These are phyloP conservation scores for Diplotaxis tenuifolia DNA, from an alignment of 345 rosid species.

Conservation along the genomic window DNA sequence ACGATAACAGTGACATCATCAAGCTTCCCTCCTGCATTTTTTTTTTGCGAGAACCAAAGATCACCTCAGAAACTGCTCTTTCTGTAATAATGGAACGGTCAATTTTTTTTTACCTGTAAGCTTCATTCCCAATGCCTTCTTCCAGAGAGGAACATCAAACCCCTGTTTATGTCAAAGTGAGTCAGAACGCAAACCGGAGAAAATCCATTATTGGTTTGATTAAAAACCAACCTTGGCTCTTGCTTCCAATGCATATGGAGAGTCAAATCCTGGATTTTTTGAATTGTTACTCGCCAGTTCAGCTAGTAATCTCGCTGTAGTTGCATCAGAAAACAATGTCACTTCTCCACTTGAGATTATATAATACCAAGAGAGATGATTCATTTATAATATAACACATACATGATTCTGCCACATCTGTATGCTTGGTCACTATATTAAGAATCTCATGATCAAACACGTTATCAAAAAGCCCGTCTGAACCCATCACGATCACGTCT, in stretches of 20 bases:
- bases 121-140: constrained; percentile 73
- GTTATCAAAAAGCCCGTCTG: constrained; percentile 44
- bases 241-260: constrained; percentile 59
- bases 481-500: background rate
- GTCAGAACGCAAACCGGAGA: background rate
- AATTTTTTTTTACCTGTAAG: constrained; percentile 53
- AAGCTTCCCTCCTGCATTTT: constrained; percentile 76
- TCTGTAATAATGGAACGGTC: background rate
- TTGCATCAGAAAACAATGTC: constrained; percentile 17
- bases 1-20: constrained; percentile 83
- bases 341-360: background rate
- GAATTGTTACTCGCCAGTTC: constrained; percentile 52
- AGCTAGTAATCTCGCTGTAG: constrained; percentile 79
- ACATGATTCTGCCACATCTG: constrained; percentile 54
- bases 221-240: constrained; percentile 30
- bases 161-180: background rate
- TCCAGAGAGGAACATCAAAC: constrained; percentile 75
- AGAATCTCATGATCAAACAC: constrained; percentile 75
- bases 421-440: constrained; percentile 43
- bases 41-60: background rate
- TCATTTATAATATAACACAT: background rate
- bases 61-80: constrained; percentile 16
- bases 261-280: constrained; percentile 35
- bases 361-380: constrained; percentile 12
- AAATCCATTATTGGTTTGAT: background rate